A percentile compares a stretch with the other conserved stretches of the same genome.
phyloP scores from a whole-genome alignment of 2,329 filamentous ascomycete species.

The Tolypocladium cylindrosporum region DNA sequence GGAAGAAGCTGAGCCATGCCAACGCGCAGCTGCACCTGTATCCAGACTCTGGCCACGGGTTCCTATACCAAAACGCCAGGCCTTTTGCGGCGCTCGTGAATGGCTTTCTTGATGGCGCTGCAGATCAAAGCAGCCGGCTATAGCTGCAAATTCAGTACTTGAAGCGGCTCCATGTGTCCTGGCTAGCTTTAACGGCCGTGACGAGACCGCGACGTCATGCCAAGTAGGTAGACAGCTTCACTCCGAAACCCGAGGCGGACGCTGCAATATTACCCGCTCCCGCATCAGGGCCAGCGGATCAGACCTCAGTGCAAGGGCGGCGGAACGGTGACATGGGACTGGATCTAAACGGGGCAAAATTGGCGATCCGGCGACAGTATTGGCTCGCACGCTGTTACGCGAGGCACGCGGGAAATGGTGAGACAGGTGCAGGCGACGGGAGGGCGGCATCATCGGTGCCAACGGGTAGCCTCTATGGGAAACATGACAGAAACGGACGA shows the following conservation, averaged over 20 bases:
- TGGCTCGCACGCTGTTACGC: background rate
- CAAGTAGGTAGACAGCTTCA: background rate
- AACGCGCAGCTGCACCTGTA: slow-evolving; percentile 22
- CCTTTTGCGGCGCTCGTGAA: slow-evolving; percentile 22
- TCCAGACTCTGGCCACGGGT: slow-evolving; percentile 25
- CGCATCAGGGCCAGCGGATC: background rate
- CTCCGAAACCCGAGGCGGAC: background rate
- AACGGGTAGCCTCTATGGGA: background rate
- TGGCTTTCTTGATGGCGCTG: slow-evolving; percentile 14
- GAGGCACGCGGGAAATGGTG: background rate
- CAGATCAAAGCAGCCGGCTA: slow-evolving; percentile 1
- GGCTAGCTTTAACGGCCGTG: background rate
- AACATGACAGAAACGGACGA: background rate
- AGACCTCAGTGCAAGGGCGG: too few relatives aligned
- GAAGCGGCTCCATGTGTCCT: background rate
- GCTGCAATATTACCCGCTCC: background rate
- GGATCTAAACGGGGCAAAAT: background rate
- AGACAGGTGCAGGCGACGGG: background rate
- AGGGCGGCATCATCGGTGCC: background rate
- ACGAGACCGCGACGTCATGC: background rate
- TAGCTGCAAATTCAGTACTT: background rate
- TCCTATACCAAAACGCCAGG: slow-evolving; percentile 22
- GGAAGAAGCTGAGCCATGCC: slow-evolving; percentile 20
- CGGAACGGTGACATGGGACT: background rate
- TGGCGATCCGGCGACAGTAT: background rate